Conservation (phyloP, 2,329 filamentous ascomycete genomes). For the Incumbomyces delicatus region DNA sequence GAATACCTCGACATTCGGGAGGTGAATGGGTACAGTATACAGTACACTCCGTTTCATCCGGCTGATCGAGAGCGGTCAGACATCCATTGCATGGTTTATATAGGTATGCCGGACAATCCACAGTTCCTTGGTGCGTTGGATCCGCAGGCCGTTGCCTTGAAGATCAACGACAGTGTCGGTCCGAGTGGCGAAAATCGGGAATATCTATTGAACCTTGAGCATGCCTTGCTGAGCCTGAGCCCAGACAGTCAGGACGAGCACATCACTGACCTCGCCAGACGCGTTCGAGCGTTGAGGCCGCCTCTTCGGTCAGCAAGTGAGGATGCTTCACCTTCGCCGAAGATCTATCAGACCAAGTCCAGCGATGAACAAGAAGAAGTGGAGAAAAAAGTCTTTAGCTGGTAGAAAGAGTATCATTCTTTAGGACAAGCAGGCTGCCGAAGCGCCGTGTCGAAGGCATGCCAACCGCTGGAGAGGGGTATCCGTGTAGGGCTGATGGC, state of each 20-base stretch:
- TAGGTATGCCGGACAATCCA: constrained; percentile 83
- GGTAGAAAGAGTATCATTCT: neutral
- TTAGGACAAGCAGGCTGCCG: neutral
- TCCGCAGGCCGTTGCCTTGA: constrained; percentile 34
- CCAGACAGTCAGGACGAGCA: constrained; percentile 72
- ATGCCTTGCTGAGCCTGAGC: constrained; percentile 61
- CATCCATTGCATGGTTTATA: constrained; percentile 68
- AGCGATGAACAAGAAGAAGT: constrained; percentile 53
- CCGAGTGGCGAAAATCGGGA: constrained; percentile 85
- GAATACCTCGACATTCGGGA: constrained; percentile 91
- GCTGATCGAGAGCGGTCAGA: constrained; percentile 28
- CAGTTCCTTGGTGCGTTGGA: constrained; percentile 67
- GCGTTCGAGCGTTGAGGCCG: constrained; percentile 52
- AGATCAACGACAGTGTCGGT: constrained; percentile 67
- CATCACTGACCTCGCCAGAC: constrained; percentile 67
- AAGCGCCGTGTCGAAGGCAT: neutral
- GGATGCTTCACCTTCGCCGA: constrained; percentile 13
- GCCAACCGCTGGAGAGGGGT: constrained; percentile 5
- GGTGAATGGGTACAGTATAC: constrained; percentile 93
- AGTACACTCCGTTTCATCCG: constrained; percentile 76
- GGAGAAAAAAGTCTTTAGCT: constrained; percentile 31
- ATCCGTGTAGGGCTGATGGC: constrained; percentile 5
- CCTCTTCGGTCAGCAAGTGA: constrained; percentile 7
- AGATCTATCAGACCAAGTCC: constrained; percentile 24
- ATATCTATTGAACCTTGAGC: constrained; percentile 74